Evolutionary conservation across 331 rosid genomes (phyloP).

Genomic region (Prunus yedoensis): DNA sequence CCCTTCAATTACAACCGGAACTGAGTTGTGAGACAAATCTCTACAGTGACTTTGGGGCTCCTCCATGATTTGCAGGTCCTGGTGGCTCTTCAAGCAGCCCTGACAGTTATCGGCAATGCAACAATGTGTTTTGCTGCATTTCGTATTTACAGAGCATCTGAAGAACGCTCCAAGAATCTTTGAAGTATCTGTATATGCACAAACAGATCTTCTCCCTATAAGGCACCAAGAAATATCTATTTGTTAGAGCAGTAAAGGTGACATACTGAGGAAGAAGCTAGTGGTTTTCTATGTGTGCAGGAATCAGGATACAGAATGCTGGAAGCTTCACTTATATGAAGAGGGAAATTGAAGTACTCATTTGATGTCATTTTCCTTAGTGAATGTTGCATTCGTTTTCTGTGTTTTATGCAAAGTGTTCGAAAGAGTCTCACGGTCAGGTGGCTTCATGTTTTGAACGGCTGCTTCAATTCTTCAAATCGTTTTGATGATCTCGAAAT

Average conservation of each 20-base stretch:
- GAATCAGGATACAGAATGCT: background rate
- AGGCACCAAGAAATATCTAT: background rate
- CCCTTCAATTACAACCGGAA: conserved; percentile 17
- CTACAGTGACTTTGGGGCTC: conserved; percentile 21
- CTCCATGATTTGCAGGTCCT: conserved; percentile 60
- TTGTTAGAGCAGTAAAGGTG: background rate
- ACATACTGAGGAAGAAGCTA: background rate
- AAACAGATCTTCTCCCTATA: conserved; percentile 16
- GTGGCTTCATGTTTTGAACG: background rate
- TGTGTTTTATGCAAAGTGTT: background rate
- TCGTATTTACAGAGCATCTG: conserved; percentile 75
- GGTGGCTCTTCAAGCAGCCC: conserved; percentile 94
- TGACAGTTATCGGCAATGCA: conserved; percentile 80
- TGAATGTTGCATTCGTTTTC: background rate
- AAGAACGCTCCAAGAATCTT: conserved; percentile 51
- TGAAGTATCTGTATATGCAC: conserved; percentile 24
- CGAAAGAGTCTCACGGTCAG: background rate
- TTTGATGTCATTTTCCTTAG: background rate
- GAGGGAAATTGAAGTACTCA: background rate
- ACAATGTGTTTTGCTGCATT: conserved; percentile 93
- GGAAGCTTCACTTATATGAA: background rate
- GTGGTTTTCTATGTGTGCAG: background rate
- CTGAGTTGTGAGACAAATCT: conserved; percentile 4
- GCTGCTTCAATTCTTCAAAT: background rate
- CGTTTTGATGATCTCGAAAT: background rate